A percentile compares a stretch with the other conserved stretches of the same genome.
These are phyloP conservation scores for Hippophae tibetana DNA, from an alignment of 306 rosid species.

Conservation along the genomic window DNA sequence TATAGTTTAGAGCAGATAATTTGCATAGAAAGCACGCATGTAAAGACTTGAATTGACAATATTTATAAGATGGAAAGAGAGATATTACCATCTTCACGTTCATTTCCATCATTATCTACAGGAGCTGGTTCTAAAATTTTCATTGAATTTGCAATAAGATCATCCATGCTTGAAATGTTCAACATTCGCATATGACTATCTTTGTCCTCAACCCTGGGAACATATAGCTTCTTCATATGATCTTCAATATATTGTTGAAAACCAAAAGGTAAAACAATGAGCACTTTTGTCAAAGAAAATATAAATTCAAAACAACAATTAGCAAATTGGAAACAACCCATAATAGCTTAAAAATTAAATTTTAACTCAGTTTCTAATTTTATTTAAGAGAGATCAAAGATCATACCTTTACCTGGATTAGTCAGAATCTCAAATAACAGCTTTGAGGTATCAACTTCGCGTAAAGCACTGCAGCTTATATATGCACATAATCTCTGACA, in stretches of 20 bases:
- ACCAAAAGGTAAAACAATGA: conserved; percentile 18
- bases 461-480: conserved; percentile 71
- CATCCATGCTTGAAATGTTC: conserved; percentile 59
- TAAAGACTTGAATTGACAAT: conserved; percentile 1
- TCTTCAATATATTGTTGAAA: conserved; percentile 22
- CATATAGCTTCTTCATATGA: conserved; percentile 49
- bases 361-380: not conserved
- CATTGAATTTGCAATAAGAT: conserved; percentile 86
- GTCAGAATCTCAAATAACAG: conserved; percentile 51
- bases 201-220: conserved; percentile 92
- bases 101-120: conserved; percentile 63
- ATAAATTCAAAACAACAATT: not conserved
- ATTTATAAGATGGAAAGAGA: not conserved
- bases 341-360: conserved; percentile 1
- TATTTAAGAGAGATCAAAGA: not conserved
- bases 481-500: conserved; percentile 64
- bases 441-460: conserved; percentile 76
- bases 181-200: conserved; percentile 89
- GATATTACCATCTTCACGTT: conserved; percentile 76
- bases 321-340: conserved; percentile 1
- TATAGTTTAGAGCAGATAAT: not conserved
- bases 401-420: conserved; percentile 25
- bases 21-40: not conserved
- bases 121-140: conserved; percentile 81
- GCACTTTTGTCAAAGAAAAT: not conserved